Base-by-base conservation (phyloP, 2,329 filamentous ascomycete genomes). In the Polychaeton citri region DNA sequence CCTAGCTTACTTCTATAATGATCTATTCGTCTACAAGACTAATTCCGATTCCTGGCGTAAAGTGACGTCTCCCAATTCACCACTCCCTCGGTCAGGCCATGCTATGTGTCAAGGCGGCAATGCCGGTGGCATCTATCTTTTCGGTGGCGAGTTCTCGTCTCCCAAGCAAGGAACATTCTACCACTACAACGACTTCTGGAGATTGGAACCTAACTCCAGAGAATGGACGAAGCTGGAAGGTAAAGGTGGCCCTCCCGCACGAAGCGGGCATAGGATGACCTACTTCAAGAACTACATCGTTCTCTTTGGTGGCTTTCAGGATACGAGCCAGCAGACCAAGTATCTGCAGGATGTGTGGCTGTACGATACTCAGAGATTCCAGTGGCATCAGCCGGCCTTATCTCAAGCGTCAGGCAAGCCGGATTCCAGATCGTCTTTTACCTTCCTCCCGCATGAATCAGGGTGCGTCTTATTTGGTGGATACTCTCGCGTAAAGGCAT, bases 131-230 rank as follows among this genome's bases (percentile, higher is more conserved):
- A 74, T 96, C 35, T 98, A 93, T 57, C 65, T 98, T 12, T 96
- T 96, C 53, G 90, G 90, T 44, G 90, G 88, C 42, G 90, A 98
- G 61, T 98, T 98, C 59, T 92, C 83, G 39, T 88, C 81, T 19
- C 90, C 90, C 2, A 96, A 95, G 57, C 90, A 96, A 61, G 90
- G 90, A 3, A 96, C 88, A 0, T 98, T 98, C 53, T 95, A 98
- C 59, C 90, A 98, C 61, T 98, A 98, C 64, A 94, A 93, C 52
- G 90, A 96, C 62, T 96, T 98, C 58, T 98, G 90, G 88, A 72
- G 81, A 34, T 71, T 96, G 30, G 87, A 96, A 53, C 81, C 88
- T 1, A 72, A 71, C 6, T 78, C 74, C 6, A 72, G 86, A 49
- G 90, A 98, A 64, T 98, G 90, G 90, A 82, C 76, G 38, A 81